Evolutionary conservation across 768 basidiomycete genomes (phyloP), one percentile per base, ranked within the genome.

Genomic region (Kwoniella botswanensis): DNA sequence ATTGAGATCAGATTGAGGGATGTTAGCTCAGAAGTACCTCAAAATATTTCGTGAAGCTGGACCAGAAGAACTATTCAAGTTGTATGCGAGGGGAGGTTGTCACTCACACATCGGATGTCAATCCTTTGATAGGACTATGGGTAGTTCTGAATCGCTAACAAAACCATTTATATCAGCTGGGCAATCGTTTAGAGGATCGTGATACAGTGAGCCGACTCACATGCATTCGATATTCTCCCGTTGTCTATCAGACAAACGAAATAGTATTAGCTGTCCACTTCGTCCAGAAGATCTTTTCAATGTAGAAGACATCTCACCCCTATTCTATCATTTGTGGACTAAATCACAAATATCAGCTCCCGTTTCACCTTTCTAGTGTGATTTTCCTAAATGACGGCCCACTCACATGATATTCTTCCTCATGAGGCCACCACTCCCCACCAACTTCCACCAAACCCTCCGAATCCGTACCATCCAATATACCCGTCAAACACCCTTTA

Each of bases 71-170:
- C 4, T 11, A 10, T 12, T 55, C n/a, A 55, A 52, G 50, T 63
- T 56, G 70, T 22, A 56, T 35, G 56, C 24, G 46, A 43, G 6
- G 92, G 93, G 2, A 94, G 82, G 4, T 50, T 18, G 4, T 50
- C 46, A 76, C 74, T 70, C 67, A 80, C 74, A 82, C 71, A 42
- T 79, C 78, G 21, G 78, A 70, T 1, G 93, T 94, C 2, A 95
- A 82, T 0, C 93, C 93, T 81, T 93, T 93, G 68, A 95, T 87
- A 0, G 93, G 89, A 18, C 93, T 93, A 0, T 90, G 90, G 0
- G 86, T 86, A 2, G 90, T 90, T 44, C 92, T 88, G 76, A 96
- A 90, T 9, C 93, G 89, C 78, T 79, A 53, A 22, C 5, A 44
- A 61, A 61, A 12, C 18, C 11, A 15, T 35, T 35, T 35, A 52